phyloP scores from a whole-genome alignment of 1,284 basidiomycete genomes.

The Phaffia rhodozyma region DNA sequence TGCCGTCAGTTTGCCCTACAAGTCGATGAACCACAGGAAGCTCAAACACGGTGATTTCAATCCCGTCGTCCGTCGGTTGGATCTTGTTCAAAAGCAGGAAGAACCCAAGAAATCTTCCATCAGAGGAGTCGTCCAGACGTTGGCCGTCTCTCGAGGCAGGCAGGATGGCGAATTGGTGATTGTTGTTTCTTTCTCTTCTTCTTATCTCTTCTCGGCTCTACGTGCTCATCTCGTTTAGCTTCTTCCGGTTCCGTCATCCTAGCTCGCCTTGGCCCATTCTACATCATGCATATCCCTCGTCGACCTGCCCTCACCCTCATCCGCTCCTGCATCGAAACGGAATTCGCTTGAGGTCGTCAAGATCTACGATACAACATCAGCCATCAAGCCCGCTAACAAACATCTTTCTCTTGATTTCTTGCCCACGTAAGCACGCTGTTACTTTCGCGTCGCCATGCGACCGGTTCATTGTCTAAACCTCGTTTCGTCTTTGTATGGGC shows the following conservation, averaged over 20 bases:
- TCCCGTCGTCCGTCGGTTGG: too few relatives aligned
- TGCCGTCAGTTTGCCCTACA: too few relatives aligned
- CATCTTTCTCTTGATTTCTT: conserved; percentile 11
- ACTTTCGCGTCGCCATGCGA: conserved; percentile 28
- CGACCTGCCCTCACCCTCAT: background rate
- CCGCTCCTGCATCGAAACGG: background rate
- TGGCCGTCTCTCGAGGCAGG: too few relatives aligned
- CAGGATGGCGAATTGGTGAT: background rate
- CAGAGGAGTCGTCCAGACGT: too few relatives aligned
- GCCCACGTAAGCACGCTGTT: conserved; percentile 13
- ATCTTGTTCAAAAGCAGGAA: too few relatives aligned
- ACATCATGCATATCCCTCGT: conserved; percentile 10
- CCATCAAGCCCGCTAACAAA: conserved; percentile 7
- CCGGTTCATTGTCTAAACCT: too few relatives aligned
- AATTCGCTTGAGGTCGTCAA: background rate
- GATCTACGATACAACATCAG: conserved; percentile 4
- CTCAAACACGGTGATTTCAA: too few relatives aligned
- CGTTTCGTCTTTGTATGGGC: too few relatives aligned
- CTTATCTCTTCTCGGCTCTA: background rate
- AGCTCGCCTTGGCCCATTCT: conserved; percentile 14
- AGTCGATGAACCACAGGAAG: too few relatives aligned
- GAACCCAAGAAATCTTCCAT: too few relatives aligned
- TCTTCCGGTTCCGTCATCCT: background rate
- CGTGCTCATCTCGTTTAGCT: background rate
- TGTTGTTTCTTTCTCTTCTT: background rate